Evolutionary conservation across 1,284 basidiomycete species (phyloP).

Genomic region (Ceratobasidium sp.): DNA sequence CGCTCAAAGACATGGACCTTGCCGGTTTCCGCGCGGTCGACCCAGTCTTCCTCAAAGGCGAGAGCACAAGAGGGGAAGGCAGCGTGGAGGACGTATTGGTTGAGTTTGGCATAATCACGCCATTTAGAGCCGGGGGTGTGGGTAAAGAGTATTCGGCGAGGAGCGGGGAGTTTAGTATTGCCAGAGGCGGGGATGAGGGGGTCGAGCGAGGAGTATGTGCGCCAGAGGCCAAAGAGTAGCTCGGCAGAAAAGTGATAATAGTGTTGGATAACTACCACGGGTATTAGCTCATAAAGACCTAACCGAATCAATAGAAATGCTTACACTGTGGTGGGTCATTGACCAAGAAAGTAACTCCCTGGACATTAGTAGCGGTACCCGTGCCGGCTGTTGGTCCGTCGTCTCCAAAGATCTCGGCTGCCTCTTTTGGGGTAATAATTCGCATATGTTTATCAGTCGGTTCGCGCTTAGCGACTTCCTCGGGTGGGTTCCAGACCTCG

Average conservation of each 20-base stretch:
- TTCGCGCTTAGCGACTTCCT: slow-evolving; percentile 58
- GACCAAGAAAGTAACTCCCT: slow-evolving; percentile 78
- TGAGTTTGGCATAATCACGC: slow-evolving; percentile 89
- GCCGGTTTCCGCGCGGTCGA: slow-evolving; percentile 72
- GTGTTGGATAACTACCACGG: slow-evolving; percentile 71
- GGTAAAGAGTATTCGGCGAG: slow-evolving; percentile 79
- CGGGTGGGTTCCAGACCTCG: slow-evolving; percentile 61
- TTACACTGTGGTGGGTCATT: slow-evolving; percentile 89
- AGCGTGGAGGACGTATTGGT: slow-evolving; percentile 71
- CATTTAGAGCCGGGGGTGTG: slow-evolving; percentile 79
- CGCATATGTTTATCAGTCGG: slow-evolving; percentile 84
- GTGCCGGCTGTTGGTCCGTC: slow-evolving; percentile 55
- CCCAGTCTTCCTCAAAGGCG: slow-evolving; percentile 68
- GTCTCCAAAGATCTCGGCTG: slow-evolving; percentile 71
- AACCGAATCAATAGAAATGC: slow-evolving; percentile 51
- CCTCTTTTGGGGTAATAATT: slow-evolving; percentile 77
- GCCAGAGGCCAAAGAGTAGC: slow-evolving; percentile 89
- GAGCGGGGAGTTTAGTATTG: slow-evolving; percentile 75
- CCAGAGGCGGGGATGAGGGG: slow-evolving; percentile 73
- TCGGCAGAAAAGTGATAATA: slow-evolving; percentile 91
- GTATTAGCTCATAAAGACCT: slow-evolving; percentile 32
- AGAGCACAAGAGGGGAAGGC: slow-evolving; percentile 62
- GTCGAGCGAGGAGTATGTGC: slow-evolving; percentile 85
- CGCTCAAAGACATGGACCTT: slow-evolving; percentile 84
- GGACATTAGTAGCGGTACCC: slow-evolving; percentile 67